phyloP scores from a whole-genome alignment of 495 filamentous ascomycete genomes.

The Tuber melanosporum region DNA sequence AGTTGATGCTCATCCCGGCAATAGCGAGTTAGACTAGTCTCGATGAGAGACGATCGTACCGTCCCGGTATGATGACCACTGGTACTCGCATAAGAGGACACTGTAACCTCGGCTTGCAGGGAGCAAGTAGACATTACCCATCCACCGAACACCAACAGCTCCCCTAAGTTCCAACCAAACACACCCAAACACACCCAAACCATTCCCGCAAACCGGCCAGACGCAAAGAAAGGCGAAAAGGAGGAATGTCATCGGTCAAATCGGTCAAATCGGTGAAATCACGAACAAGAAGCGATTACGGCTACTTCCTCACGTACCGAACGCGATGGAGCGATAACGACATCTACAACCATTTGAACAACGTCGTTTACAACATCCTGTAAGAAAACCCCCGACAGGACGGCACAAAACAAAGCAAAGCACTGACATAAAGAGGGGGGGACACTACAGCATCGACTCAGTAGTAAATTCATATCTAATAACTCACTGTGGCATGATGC shows the following conservation, averaged over 20 bases:
- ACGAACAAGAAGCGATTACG: constrained; percentile 65
- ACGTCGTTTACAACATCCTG: constrained; percentile 74
- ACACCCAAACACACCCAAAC: not conserved
- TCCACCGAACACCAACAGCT: not conserved
- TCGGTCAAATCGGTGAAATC: constrained; percentile 57
- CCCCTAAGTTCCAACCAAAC: not conserved
- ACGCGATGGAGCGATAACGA: constrained; percentile 96
- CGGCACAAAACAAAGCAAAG: not conserved
- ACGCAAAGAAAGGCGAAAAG: constrained; percentile 9
- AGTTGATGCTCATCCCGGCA: not conserved
- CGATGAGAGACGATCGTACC: not conserved
- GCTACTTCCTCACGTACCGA: constrained; percentile 71
- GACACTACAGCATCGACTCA: constrained; percentile 56
- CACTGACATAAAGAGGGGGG: constrained; percentile 9
- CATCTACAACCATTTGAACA: constrained; percentile 87
- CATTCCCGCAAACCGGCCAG: not conserved
- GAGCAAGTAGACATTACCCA: not conserved
- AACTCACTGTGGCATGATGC: constrained; percentile 66
- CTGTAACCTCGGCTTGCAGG: not conserved
- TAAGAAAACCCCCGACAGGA: constrained; percentile 35
- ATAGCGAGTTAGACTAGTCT: not conserved
- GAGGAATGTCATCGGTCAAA: constrained; percentile 48
- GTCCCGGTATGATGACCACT: no score
- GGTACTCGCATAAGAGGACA: not conserved
- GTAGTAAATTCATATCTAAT: constrained; percentile 88